Evolutionary conservation across 2,329 filamentous ascomycete genomes (phyloP).

Genomic region (Cadophora gregata): DNA sequence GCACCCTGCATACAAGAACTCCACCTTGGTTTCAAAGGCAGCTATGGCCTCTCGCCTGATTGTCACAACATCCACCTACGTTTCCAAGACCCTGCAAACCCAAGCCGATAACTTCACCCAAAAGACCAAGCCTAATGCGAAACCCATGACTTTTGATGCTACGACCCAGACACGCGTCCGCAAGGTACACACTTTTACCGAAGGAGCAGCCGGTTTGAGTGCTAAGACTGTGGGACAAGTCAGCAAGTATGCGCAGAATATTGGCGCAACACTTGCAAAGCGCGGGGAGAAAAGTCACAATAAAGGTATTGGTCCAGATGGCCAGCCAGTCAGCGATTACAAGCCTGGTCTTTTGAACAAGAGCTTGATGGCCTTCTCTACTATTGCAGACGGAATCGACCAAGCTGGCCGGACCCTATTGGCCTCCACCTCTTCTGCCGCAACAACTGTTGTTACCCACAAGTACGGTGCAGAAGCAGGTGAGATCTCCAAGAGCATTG

Average conservation of each 20-base stretch:
- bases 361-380: conserved; percentile 94
- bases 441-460: conserved; percentile 86
- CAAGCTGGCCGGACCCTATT: conserved; percentile 83
- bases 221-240: conserved; percentile 88
- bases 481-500: conserved; percentile 74
- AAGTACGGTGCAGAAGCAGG: conserved; percentile 88
- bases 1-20: conserved; percentile 92
- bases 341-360: conserved; percentile 96
- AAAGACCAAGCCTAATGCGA: conserved; percentile 76
- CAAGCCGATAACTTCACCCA: conserved; percentile 83
- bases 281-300: conserved; percentile 59
- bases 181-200: conserved; percentile 87
- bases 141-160: conserved; percentile 87
- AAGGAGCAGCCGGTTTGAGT: conserved; percentile 77
- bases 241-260: conserved; percentile 83
- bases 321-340: conserved; percentile 65
- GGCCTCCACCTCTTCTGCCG: conserved; percentile 75
- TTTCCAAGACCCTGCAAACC: conserved; percentile 77
- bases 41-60: conserved; percentile 89
- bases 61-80: conserved; percentile 81
- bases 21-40: conserved; percentile 84
- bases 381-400: conserved; percentile 91
- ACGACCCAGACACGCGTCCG: conserved; percentile 84
- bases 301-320: conserved; percentile 72
- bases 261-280: conserved; percentile 78